phyloP scores from a whole-genome alignment of 441 rosid species.

The Monsonia emarginata region DNA sequence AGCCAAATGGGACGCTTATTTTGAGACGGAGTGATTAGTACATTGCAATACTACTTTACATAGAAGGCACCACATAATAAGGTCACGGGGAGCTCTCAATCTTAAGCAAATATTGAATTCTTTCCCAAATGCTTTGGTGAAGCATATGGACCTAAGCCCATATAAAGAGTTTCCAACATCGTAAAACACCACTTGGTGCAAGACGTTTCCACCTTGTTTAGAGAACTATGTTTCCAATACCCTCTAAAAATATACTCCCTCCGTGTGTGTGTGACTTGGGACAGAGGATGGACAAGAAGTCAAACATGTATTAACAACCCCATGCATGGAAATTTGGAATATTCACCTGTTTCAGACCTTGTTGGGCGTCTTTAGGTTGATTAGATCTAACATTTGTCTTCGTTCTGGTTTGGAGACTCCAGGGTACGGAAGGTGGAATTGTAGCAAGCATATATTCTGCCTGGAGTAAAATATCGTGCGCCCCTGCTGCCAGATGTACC shows the following conservation, averaged over 20 bases:
- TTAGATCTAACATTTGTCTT: conserved; percentile 59
- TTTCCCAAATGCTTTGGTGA: no score
- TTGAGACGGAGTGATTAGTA: conserved; percentile 14
- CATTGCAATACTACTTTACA: neutral
- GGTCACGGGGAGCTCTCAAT: neutral
- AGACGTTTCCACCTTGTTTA: no score
- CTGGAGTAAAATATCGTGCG: conserved; percentile 69
- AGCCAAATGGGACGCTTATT: no score
- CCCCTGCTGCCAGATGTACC: conserved; percentile 90
- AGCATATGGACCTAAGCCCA: no score
- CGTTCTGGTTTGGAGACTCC: conserved; percentile 32
- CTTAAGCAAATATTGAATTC: neutral
- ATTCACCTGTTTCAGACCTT: conserved; percentile 81
- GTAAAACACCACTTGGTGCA: no score
- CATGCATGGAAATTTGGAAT: conserved; percentile 6
- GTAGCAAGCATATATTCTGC: conserved; percentile 58
- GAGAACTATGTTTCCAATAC: neutral
- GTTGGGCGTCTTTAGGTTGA: conserved; percentile 83
- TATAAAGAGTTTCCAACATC: no score
- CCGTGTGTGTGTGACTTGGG: no score
- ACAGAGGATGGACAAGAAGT: neutral
- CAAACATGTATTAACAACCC: neutral
- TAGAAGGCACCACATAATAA: neutral
- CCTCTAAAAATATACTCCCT: neutral
- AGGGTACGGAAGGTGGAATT: conserved; percentile 46